These are phyloP conservation scores for Botrytis pseudocinerea DNA, from an alignment of 2,329 filamentous ascomycete species.

Conservation along the genomic window DNA sequence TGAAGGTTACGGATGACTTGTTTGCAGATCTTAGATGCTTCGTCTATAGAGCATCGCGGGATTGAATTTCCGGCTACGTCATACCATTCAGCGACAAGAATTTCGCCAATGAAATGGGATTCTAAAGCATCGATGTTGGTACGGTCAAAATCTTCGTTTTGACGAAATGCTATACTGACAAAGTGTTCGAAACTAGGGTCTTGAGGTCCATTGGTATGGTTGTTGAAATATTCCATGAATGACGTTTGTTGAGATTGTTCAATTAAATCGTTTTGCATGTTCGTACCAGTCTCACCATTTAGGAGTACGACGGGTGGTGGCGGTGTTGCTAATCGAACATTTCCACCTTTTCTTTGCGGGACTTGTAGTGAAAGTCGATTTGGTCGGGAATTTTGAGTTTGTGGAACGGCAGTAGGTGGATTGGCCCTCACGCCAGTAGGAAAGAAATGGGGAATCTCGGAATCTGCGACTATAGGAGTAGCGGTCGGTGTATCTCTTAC, in stretches of 20 bases:
- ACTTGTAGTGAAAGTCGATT: constrained; percentile 62
- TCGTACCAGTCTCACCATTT: constrained; percentile 45
- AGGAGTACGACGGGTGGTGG: constrained; percentile 48
- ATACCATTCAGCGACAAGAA: constrained; percentile 54
- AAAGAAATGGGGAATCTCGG: constrained; percentile 42
- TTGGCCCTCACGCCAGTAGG: constrained; percentile 31
- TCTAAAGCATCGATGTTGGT: constrained; percentile 61
- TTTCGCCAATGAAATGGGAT: constrained; percentile 53
- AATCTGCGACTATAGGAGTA: constrained; percentile 47
- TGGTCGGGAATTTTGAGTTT: constrained; percentile 42
- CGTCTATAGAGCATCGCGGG: constrained; percentile 50
- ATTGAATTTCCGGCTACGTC: constrained; percentile 49
- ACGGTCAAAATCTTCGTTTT: constrained; percentile 40
- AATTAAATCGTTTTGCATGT: constrained; percentile 39
- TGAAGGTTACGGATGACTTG: constrained; percentile 55
- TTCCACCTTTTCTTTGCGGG: constrained; percentile 59
- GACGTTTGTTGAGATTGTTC: constrained; percentile 31
- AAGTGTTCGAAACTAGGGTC: constrained; percentile 33
- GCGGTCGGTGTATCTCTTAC: constrained; percentile 46
- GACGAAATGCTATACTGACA: constrained; percentile 38
- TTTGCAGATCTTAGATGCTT: constrained; percentile 55
- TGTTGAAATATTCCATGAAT: constrained; percentile 38
- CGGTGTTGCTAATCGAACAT: constrained; percentile 62
- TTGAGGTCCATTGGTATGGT: constrained; percentile 26
- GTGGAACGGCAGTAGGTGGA: constrained; percentile 29